A percentile compares a stretch with the other conserved stretches of the same genome.
Conservation (phyloP, 1,284 basidiomycete species). For the Tranzscheliella williamsii region DNA sequence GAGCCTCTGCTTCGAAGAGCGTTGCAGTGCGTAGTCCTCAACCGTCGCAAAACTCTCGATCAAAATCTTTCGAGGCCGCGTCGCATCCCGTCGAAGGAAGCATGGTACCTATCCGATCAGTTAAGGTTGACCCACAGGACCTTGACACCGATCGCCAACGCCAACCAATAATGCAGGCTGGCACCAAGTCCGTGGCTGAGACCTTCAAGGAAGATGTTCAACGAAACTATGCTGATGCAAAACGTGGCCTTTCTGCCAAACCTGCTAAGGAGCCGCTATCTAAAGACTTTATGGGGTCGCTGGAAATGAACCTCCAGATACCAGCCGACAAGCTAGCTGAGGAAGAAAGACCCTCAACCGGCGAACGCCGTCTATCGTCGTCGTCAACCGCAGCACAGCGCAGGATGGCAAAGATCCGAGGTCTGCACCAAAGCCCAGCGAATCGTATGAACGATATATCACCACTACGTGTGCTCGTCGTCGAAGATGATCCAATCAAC, state of each 20-base stretch:
- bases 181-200: constrained; percentile 16
- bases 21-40: no score
- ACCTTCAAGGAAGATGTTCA: constrained; percentile 34
- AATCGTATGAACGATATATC: constrained; percentile 5
- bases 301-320: no score
- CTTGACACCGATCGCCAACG: constrained; percentile 35
- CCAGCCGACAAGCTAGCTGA: no score
- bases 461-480: constrained; percentile 49
- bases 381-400: constrained; percentile 20
- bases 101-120: constrained; percentile 61
- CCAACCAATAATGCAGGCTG: neutral
- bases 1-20: no score
- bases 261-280: no score
- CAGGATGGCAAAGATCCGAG: constrained; percentile 26
- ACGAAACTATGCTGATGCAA: no score
- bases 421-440: constrained; percentile 17
- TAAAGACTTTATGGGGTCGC: no score
- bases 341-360: no score
- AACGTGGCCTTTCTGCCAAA: no score
- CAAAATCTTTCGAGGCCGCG: constrained; percentile 32
- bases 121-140: constrained; percentile 55
- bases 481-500: constrained; percentile 74
- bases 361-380: constrained; percentile 18
- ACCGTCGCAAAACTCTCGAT: constrained; percentile 8
- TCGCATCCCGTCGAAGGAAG: constrained; percentile 60